Evolutionary conservation across 345 rosid genomes (phyloP).

Genomic region (Lagerstroemia speciosa): DNA sequence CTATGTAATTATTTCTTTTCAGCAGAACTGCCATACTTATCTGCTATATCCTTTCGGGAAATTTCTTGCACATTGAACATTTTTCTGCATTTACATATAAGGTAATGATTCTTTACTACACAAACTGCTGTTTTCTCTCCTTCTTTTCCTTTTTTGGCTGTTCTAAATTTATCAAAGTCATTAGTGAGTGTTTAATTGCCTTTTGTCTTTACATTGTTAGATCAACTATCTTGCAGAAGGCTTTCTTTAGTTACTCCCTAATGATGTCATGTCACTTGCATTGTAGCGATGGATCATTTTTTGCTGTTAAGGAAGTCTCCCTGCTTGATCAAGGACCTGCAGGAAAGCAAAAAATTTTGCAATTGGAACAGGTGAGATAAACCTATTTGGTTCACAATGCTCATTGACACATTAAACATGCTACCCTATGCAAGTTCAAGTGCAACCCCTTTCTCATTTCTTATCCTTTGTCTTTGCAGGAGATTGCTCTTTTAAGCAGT

Average conservation of each 20-base stretch:
- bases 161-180: background rate
- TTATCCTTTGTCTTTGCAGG: conserved; percentile 43
- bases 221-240: background rate
- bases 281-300: conserved; percentile 75
- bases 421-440: background rate
- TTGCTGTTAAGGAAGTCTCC: conserved; percentile 91
- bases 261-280: background rate
- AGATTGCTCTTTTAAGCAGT: conserved; percentile 74
- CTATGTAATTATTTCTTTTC: background rate
- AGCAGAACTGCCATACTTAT: background rate
- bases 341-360: conserved; percentile 63
- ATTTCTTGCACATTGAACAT: background rate
- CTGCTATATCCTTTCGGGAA: background rate
- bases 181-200: background rate
- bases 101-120: background rate
- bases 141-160: background rate
- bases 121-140: background rate
- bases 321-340: conserved; percentile 79
- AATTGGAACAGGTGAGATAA: conserved; percentile 66
- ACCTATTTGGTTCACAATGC: background rate
- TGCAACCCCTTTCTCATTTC: background rate
- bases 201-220: background rate
- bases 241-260: background rate
- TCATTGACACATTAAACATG: background rate
- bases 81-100: background rate